These are phyloP conservation scores for Citrus glauca DNA, from an alignment of 345 rosid species.

Conservation along the genomic window DNA sequence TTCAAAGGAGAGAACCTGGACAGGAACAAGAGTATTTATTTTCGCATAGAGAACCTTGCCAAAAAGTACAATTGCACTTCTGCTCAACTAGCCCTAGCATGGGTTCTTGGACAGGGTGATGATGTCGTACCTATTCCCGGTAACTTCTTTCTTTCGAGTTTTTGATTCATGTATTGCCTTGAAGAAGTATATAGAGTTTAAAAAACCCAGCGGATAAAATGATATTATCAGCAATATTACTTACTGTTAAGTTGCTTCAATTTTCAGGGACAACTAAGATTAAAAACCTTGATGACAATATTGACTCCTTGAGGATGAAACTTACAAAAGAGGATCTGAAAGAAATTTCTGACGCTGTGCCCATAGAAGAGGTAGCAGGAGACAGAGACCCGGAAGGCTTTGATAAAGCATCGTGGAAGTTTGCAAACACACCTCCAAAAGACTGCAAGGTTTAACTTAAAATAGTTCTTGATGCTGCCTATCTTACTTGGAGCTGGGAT, in stretches of 20 bases:
- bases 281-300: slow-evolving; percentile 45
- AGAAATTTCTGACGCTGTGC: slow-evolving; percentile 41
- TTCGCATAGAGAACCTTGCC: slow-evolving; percentile 33
- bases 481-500: not conserved
- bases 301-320: slow-evolving; percentile 34
- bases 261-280: slow-evolving; percentile 45
- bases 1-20: slow-evolving; percentile 42
- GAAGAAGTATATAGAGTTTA: too few species aligned
- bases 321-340: slow-evolving; percentile 29
- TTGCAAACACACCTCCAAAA: slow-evolving; percentile 37
- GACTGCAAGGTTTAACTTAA: not conserved
- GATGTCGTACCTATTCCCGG: slow-evolving; percentile 48
- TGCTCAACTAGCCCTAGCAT: slow-evolving; percentile 48
- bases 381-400: slow-evolving; percentile 16
- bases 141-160: slow-evolving; percentile 6
- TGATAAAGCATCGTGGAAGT: slow-evolving; percentile 25
- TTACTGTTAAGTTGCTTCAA: not conserved
- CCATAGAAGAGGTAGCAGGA: slow-evolving; percentile 41
- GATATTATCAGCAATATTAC: not conserved
- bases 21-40: slow-evolving; percentile 38
- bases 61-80: slow-evolving; percentile 42
- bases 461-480: not conserved
- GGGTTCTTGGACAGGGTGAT: slow-evolving; percentile 44
- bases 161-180: not conserved
- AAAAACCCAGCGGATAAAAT: not conserved